These are phyloP conservation scores for Hyaloscypha variabilis DNA, from an alignment of 495 filamentous ascomycete genomes.

Conservation along the genomic window DNA sequence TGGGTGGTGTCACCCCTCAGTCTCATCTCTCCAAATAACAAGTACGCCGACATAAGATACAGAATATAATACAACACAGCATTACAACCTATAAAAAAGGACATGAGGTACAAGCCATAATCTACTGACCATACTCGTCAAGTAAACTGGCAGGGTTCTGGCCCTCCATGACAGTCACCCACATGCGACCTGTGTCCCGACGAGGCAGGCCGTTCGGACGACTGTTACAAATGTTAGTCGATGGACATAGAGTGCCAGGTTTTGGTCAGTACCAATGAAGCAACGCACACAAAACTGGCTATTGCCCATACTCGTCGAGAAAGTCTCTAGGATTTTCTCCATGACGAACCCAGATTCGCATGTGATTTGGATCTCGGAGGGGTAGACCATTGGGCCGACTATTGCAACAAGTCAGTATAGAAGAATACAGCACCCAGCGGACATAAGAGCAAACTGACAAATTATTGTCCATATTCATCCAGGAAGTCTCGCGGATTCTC, in stretches of 20 bases:
- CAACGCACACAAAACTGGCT: neutral
- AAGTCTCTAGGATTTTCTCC: constrained; percentile 11
- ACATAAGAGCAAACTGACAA: neutral
- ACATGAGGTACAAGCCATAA: neutral
- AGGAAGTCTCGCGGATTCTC: too few relatives aligned
- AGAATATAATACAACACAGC: neutral
- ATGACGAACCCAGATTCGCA: neutral
- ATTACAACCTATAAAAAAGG: neutral
- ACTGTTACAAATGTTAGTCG: neutral
- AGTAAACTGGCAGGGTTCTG: constrained; percentile 10
- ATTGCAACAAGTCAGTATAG: neutral
- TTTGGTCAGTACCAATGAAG: neutral
- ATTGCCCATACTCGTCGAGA: constrained; percentile 14
- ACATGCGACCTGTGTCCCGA: neutral
- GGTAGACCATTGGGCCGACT: constrained; percentile 9
- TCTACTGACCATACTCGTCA: constrained; percentile 51
- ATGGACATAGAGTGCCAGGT: neutral
- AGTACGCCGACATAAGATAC: neutral
- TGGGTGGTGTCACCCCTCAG: neutral
- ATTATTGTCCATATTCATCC: too few relatives aligned
- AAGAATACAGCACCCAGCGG: neutral
- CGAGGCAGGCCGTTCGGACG: neutral
- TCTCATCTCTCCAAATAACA: neutral
- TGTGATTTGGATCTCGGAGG: constrained; percentile 3
- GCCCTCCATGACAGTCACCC: neutral